Evolutionary conservation across 805 yeast species (phyloP).

Genomic region (Candida sphagnicola): DNA sequence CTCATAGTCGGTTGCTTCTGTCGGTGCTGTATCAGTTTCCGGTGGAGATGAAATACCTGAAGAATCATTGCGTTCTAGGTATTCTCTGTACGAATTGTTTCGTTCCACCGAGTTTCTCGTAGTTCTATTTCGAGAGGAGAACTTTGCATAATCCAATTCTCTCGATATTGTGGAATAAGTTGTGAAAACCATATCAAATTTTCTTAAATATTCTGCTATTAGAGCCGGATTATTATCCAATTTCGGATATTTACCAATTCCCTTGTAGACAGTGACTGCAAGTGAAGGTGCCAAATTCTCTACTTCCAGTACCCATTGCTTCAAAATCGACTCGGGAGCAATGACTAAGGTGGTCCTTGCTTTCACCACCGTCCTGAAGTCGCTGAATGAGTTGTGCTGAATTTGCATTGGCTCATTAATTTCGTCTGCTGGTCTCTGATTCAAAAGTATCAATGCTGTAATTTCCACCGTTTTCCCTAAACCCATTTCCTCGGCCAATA

Average conservation of each 20-base stretch:
- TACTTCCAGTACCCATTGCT: conserved; percentile 86
- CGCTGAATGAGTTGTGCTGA: conserved; percentile 32
- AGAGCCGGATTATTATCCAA: conserved; percentile 29
- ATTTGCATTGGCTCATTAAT: conserved; percentile 25
- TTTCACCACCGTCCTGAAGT: conserved; percentile 42
- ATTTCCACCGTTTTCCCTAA: conserved; percentile 92
- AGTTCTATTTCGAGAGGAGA: conserved; percentile 53
- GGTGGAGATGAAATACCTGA: background rate
- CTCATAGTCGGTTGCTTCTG: conserved; percentile 14
- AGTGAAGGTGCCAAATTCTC: conserved; percentile 53
- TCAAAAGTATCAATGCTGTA: conserved; percentile 57
- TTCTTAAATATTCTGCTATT: conserved; percentile 52
- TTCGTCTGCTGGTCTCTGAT: conserved; percentile 47
- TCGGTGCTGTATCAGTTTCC: background rate
- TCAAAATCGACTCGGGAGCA: conserved; percentile 78
- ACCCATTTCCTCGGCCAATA: conserved; percentile 96
- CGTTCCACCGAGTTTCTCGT: conserved; percentile 30
- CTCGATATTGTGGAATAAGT: conserved; percentile 67
- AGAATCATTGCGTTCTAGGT: background rate
- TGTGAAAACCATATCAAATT: conserved; percentile 75
- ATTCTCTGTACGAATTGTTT: conserved; percentile 4
- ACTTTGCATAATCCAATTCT: conserved; percentile 78
- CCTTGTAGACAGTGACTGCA: conserved; percentile 61
- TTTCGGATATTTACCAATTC: conserved; percentile 33
- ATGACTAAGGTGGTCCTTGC: conserved; percentile 75